A percentile compares a stretch with the other conserved stretches of the same genome.
These are phyloP conservation scores for Chalciporus sp. DNA, from an alignment of 1,284 basidiomycete genomes.

Conservation along the genomic window DNA sequence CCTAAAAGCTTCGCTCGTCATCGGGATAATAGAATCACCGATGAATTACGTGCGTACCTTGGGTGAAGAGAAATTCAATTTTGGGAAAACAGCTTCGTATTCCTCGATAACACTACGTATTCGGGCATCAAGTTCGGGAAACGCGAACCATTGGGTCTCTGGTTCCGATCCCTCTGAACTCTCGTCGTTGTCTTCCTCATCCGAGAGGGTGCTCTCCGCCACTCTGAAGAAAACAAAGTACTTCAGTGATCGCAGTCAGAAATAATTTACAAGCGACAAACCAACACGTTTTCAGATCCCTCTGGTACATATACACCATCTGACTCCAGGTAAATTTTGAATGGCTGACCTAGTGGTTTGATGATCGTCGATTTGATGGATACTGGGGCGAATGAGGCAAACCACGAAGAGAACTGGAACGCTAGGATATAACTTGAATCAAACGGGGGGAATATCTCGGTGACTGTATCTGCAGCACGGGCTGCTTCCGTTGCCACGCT, in stretches of 20 bases:
- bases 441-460: conserved; percentile 20
- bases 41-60: conserved; percentile 53
- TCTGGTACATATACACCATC: conserved; percentile 84
- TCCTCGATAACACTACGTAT: conserved; percentile 71
- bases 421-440: conserved; percentile 53
- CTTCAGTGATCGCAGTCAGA: conserved; percentile 10
- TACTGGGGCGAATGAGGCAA: conserved; percentile 68
- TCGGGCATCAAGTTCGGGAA: conserved; percentile 75
- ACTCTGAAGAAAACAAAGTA: conserved; percentile 40
- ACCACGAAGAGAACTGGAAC: conserved; percentile 91
- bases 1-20: conserved; percentile 47
- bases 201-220: conserved; percentile 56
- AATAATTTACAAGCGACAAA: conserved; percentile 28
- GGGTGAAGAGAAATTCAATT: conserved; percentile 92
- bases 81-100: conserved; percentile 91
- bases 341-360: conserved; percentile 65
- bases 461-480: not conserved
- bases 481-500: not conserved
- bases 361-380: conserved; percentile 83
- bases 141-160: conserved; percentile 53
- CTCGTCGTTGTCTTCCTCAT: conserved; percentile 43
- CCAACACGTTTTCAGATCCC: conserved; percentile 77
- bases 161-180: conserved; percentile 43
- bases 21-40: not conserved
- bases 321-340: conserved; percentile 73